phyloP scores from a whole-genome alignment of 306 rosid genomes.

The Astragalus glycyphyllos region DNA sequence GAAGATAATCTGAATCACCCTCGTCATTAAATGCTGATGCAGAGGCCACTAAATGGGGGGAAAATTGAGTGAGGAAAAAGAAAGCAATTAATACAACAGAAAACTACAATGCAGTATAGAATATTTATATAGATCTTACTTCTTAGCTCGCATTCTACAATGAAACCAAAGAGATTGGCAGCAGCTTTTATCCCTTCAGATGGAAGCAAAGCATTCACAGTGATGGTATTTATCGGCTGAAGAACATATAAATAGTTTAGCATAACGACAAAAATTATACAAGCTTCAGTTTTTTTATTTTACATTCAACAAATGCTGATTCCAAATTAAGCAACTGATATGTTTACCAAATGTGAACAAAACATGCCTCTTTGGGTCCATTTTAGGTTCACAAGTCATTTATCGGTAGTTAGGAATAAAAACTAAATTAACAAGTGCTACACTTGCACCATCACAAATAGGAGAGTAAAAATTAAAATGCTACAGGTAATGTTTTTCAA shows the following conservation, averaged over 20 bases:
- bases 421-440: conserved; percentile 18
- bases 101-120: conserved; percentile 32
- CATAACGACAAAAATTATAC: conserved; percentile 36
- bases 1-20: conserved; percentile 71
- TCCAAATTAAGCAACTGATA: conserved; percentile 32
- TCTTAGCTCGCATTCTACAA: conserved; percentile 86
- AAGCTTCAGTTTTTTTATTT: conserved; percentile 23
- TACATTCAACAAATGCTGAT: conserved; percentile 29
- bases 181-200: conserved; percentile 80
- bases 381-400: conserved; percentile 30
- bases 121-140: conserved; percentile 51
- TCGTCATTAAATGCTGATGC: conserved; percentile 80
- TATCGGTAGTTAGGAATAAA: conserved; percentile 6
- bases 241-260: conserved; percentile 34
- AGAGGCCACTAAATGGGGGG: conserved; percentile 68
- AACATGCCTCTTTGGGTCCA: conserved; percentile 12
- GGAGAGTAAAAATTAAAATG: conserved; percentile 17
- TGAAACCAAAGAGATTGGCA: conserved; percentile 76
- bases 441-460: conserved; percentile 9
- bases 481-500: background rate
- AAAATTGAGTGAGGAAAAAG: conserved; percentile 32
- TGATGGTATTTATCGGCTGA: conserved; percentile 72
- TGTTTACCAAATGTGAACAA: conserved; percentile 26
- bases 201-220: conserved; percentile 69
- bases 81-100: conserved; percentile 33